phyloP scores from a whole-genome alignment of 768 basidiomycete species.

The Cubamyces lactineus region DNA sequence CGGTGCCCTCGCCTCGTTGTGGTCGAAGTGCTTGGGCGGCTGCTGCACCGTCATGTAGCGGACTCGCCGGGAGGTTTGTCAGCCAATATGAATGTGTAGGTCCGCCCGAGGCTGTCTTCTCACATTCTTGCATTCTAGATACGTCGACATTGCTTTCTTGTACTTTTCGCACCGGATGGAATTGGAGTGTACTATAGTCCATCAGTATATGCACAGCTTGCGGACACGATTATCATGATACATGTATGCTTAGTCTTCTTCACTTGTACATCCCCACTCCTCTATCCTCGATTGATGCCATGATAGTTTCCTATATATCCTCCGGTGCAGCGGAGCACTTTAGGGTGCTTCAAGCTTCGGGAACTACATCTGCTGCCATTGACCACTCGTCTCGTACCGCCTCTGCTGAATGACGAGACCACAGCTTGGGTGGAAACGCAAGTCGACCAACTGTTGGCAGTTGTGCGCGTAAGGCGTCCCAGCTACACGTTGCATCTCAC shows the following conservation, averaged over 20 bases:
- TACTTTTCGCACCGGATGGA: background rate
- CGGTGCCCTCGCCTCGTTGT: background rate
- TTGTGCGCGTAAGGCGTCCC: too few relatives aligned
- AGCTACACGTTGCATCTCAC: too few relatives aligned
- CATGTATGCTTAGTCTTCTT: background rate
- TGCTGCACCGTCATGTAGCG: slow-evolving; percentile 25
- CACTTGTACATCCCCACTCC: background rate
- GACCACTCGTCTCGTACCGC: too few relatives aligned
- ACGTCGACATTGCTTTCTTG: background rate
- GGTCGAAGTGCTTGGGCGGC: slow-evolving; percentile 7
- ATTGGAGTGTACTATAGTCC: background rate
- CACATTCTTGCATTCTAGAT: background rate
- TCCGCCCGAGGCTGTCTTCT: background rate
- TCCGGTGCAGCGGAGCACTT: too few relatives aligned
- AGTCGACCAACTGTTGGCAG: too few relatives aligned
- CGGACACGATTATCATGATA: background rate
- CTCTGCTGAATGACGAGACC: too few relatives aligned
- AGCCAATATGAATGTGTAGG: too few relatives aligned
- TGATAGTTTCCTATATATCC: too few relatives aligned
- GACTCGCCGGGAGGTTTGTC: background rate
- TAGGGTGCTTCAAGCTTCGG: too few relatives aligned
- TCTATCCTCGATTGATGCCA: too few relatives aligned
- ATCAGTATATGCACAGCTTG: background rate
- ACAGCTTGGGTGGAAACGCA: too few relatives aligned
- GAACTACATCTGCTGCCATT: too few relatives aligned